A percentile compares a stretch with the other conserved stretches of the same genome.
Evolutionary conservation across 768 basidiomycete species (phyloP).

Genomic region (Tephrocybe sp.): DNA sequence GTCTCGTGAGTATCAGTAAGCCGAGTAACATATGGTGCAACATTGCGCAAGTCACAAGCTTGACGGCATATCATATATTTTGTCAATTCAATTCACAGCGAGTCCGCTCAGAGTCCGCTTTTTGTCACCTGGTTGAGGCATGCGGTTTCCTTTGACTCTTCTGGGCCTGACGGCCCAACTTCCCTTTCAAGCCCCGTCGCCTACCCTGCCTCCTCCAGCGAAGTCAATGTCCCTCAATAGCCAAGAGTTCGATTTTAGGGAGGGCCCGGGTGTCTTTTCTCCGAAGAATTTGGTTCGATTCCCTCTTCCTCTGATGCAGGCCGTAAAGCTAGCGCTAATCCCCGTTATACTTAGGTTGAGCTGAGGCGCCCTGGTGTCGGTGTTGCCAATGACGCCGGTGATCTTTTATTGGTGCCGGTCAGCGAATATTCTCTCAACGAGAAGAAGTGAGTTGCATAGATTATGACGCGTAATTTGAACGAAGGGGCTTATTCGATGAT

Average conservation of each 20-base stretch:
- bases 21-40: conserved; percentile 1
- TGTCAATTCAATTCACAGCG: no score
- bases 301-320: no score
- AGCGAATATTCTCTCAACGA: conserved; percentile 72
- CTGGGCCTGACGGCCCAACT: conserved; percentile 58
- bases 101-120: no score
- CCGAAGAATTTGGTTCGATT: conserved; percentile 65
- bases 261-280: conserved; percentile 60
- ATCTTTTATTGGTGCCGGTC: conserved; percentile 65
- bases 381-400: conserved; percentile 65
- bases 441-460: conserved; percentile 63
- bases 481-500: neutral
- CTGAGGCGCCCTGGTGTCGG: conserved; percentile 68
- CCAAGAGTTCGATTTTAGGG: conserved; percentile 56
- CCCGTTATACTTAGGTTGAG: conserved; percentile 43
- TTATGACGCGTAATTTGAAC: neutral
- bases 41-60: no score
- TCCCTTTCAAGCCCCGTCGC: conserved; percentile 37
- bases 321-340: no score
- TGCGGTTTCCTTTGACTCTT: conserved; percentile 56
- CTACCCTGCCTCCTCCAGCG: conserved; percentile 17
- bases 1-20: conserved; percentile 15
- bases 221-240: conserved; percentile 23
- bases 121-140: no score
- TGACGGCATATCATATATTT: no score